Base-by-base conservation (phyloP, 2,329 filamentous ascomycete species). In the Chaetomium strumarium region DNA sequence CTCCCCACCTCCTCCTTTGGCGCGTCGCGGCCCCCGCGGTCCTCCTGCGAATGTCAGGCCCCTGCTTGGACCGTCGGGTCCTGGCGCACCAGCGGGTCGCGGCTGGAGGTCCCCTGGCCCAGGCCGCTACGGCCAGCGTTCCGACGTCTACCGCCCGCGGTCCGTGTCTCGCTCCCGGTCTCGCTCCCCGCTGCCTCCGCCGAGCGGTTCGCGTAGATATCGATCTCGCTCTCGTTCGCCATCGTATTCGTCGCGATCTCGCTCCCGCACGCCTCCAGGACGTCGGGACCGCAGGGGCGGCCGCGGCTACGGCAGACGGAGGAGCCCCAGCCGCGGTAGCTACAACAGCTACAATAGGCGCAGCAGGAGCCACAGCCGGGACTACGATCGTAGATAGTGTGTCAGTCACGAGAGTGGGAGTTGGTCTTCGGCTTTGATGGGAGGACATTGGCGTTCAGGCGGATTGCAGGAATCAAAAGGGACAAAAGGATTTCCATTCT, bases 1-100 rank as follows among this genome's bases (percentile, higher is more conserved):
- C 64, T 91, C 88, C 7, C 83, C 83, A 16, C 83, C 86, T 42
- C 91, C 91, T 14, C 89, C 89, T 1, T 80, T 80, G 5, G 82
- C 86, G 47, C 80, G 85, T 46, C 79, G 80, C 46, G 79, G 80
- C 53, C 74, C 83, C 54, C 69, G 80, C 64, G 72, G 72, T 33
- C 72, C 74, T 41, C 73, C 68, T 4, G 68, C 69, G 4, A 64
- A 62, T 34, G 57, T 58, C 3, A 42, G 63, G 45, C 46, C 61
- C 37, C 67, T 68, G 64, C 42, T 68, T 49, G 67, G 70, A 14
- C 64, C 49, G 16, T 20, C 51, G 14, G 58, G 53, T n/a, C 57
- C 51, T 36, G 46, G 51, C 29, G 29, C 43, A 29, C 64, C 68
- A 29, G 67, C 68, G 29, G 67, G 67, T 29, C 67, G 69, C 8